phyloP scores from a whole-genome alignment of 257 asterid species.

The Solanum corneliomulleri region DNA sequence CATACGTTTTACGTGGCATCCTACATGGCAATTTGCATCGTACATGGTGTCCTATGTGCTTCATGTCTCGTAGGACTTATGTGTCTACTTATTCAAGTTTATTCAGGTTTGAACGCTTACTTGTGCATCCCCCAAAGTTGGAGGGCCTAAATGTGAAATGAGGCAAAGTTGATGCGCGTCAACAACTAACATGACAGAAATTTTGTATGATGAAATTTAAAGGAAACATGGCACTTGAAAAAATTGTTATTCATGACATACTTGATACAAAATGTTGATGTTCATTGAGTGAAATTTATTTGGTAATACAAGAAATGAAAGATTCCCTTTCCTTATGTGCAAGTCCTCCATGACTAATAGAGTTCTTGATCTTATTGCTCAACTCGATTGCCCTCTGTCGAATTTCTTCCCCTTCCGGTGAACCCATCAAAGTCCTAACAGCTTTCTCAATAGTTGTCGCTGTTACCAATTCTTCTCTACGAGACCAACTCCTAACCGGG shows the following conservation, averaged over 20 bases:
- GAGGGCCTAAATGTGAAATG: not conserved
- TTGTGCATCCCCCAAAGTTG: not conserved
- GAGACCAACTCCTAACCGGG: not conserved
- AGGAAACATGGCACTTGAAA: not conserved
- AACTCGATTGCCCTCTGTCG: not conserved
- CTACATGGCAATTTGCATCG: too few species aligned
- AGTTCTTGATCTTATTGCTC: not conserved
- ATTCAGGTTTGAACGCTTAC: fast-evolving
- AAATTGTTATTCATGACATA: not conserved
- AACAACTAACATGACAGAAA: not conserved
- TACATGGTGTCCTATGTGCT: not conserved
- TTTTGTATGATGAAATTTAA: not conserved
- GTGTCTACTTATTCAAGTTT: not conserved
- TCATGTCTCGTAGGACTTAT: not conserved
- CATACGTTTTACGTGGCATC: too few species aligned
- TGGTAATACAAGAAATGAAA: not conserved
- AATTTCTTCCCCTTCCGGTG: not conserved
- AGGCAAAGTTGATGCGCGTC: too few species aligned
- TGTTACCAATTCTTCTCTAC: not conserved
- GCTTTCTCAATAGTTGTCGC: not conserved
- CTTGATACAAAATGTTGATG: not conserved
- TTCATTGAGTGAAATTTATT: not conserved
- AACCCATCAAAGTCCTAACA: not conserved
- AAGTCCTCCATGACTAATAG: not conserved
- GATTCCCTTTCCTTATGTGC: not conserved